Conservation (phyloP, 441 rosid species). For the Corymbia calophylla region DNA sequence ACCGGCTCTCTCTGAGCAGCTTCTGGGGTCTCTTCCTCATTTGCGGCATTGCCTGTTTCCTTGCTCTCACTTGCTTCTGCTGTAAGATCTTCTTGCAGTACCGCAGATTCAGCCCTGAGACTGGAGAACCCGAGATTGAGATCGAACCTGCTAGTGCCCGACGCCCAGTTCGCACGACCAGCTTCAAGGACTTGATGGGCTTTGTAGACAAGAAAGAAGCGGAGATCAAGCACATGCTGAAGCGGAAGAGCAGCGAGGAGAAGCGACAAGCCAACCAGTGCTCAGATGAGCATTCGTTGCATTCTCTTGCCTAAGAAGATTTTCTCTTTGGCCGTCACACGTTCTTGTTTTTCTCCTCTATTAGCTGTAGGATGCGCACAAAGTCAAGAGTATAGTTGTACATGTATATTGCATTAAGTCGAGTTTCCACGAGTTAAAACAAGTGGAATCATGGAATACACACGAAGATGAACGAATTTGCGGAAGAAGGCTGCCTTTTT, state of each 20-base stretch:
- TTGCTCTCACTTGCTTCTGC: constrained; percentile 49
- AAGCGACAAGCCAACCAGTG: constrained; percentile 32
- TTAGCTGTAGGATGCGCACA: not conserved
- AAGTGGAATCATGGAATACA: not conserved
- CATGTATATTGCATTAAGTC: not conserved
- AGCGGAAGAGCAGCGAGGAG: constrained; percentile 30
- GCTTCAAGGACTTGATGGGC: constrained; percentile 52
- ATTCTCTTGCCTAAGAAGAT: constrained; percentile 11
- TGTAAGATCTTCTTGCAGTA: constrained; percentile 48
- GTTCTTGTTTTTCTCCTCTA: not conserved
- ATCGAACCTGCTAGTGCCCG: constrained; percentile 41
- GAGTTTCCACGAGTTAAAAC: not conserved
- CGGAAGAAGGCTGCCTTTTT: not conserved
- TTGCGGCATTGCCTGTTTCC: constrained; percentile 54
- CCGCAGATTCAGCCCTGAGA: constrained; percentile 43
- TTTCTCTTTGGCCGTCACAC: not conserved
- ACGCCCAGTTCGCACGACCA: constrained; percentile 23
- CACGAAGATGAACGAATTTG: not conserved
- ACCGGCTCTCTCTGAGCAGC: constrained; percentile 54
- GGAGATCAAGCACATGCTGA: constrained; percentile 59
- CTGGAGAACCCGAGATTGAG: constrained; percentile 20
- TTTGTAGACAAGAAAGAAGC: constrained; percentile 71
- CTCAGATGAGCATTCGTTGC: constrained; percentile 18
- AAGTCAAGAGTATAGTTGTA: not conserved
- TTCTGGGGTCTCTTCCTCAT: constrained; percentile 94